phyloP scores from a whole-genome alignment of 495 filamentous ascomycete species.

The Parathielavia hyrcaniae region DNA sequence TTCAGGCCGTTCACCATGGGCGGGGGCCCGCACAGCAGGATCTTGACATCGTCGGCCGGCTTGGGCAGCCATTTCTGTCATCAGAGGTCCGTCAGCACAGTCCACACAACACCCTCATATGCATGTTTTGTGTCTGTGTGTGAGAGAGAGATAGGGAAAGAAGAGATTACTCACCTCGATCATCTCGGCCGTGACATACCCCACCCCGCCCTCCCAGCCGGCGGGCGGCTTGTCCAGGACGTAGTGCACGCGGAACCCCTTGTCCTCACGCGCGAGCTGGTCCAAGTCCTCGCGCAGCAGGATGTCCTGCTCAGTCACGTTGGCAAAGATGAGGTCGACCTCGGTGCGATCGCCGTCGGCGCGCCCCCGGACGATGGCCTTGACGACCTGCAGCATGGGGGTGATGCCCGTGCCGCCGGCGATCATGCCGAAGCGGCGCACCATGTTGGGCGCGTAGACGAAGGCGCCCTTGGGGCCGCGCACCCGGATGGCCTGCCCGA shows the following conservation, averaged over 20 bases:
- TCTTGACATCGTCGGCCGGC: slow-evolving; percentile 81
- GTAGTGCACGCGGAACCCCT: slow-evolving; percentile 78
- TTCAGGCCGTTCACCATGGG: slow-evolving; percentile 97
- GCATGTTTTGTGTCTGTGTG: too few relatives aligned
- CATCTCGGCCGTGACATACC: slow-evolving; percentile 93
- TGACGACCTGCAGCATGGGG: slow-evolving; percentile 92
- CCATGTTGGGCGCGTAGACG: slow-evolving; percentile 93
- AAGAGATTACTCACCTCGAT: slow-evolving; percentile 60
- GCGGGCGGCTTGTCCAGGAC: slow-evolving; percentile 94
- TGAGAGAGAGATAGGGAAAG: neutral
- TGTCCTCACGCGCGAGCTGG: slow-evolving; percentile 65
- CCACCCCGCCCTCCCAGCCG: slow-evolving; percentile 81
- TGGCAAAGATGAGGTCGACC: slow-evolving; percentile 92
- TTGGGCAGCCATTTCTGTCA: slow-evolving; percentile 68
- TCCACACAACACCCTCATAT: neutral
- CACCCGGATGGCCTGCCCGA: slow-evolving; percentile 84
- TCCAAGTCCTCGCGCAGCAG: slow-evolving; percentile 87
- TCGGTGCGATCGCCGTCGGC: slow-evolving; percentile 74
- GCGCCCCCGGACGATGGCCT: slow-evolving; percentile 80
- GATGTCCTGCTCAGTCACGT: slow-evolving; percentile 89
- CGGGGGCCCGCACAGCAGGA: slow-evolving; percentile 92
- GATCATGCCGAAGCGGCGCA: slow-evolving; percentile 92
- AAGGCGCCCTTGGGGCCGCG: slow-evolving; percentile 93
- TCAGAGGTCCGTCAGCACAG: neutral
- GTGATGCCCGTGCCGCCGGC: slow-evolving; percentile 97